phyloP scores from a whole-genome alignment of 1,284 basidiomycete species.

The Amylostereum areolatum region DNA sequence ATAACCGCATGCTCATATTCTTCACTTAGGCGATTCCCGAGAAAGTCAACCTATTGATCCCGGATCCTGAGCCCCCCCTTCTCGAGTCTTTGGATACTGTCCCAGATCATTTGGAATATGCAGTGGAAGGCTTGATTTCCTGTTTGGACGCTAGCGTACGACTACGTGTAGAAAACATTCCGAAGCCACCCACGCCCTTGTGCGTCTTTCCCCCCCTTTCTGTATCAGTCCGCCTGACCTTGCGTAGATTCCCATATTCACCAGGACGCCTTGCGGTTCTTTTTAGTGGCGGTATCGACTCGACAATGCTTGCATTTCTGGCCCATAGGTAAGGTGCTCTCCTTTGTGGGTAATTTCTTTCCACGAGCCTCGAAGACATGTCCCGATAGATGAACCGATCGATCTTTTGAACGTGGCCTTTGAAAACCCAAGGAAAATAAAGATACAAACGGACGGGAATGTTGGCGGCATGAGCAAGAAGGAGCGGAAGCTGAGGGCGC shows the following conservation, averaged over 20 bases:
- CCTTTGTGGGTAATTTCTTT: background rate
- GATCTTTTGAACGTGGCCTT: conserved; percentile 96
- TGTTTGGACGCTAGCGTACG: conserved; percentile 56
- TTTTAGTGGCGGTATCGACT: conserved; percentile 97
- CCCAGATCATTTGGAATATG: conserved; percentile 35
- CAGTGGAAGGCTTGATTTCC: conserved; percentile 47
- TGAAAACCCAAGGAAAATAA: conserved; percentile 79
- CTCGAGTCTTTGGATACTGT: conserved; percentile 34
- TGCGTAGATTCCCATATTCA: conserved; percentile 7
- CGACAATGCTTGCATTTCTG: conserved; percentile 76
- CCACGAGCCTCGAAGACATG: conserved; percentile 39
- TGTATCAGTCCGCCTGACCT: no score
- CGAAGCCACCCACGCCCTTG: conserved; percentile 26
- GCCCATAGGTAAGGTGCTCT: conserved; percentile 54
- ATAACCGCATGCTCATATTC: background rate
- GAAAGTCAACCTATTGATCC: conserved; percentile 44
- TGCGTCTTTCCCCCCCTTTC: no score
- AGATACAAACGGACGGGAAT: conserved; percentile 41
- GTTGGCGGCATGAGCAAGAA: conserved; percentile 39
- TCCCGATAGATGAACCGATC: conserved; percentile 74
- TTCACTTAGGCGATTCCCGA: conserved; percentile 35
- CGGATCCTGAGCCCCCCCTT: conserved; percentile 26
- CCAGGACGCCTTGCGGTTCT: conserved; percentile 75
- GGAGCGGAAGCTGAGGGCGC: conserved; percentile 23
- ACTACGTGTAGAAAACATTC: conserved; percentile 55